Percentiles rank a stretch among this genome's conserved stretches.
Conservation (phyloP, 2,329 filamentous ascomycete genomes). For the Parascedosporium putredinis region DNA sequence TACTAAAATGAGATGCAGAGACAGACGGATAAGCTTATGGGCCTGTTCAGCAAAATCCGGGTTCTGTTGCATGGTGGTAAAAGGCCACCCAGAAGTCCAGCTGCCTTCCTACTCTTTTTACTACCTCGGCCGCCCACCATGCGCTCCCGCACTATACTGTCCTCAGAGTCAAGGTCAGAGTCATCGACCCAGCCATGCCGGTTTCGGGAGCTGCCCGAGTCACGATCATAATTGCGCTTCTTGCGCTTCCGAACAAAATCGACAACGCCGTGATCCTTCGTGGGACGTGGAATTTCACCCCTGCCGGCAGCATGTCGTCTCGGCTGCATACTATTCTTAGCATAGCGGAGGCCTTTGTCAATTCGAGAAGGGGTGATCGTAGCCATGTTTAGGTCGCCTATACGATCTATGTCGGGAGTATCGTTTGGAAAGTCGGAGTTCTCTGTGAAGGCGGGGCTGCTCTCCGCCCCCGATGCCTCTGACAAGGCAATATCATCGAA, state of each 20-base stretch:
- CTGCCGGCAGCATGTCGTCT: constrained; percentile 41
- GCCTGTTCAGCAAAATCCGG: constrained; percentile 49
- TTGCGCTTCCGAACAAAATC: constrained; percentile 45
- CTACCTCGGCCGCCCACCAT: constrained; percentile 12
- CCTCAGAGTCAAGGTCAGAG: constrained; percentile 41
- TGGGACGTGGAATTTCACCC: constrained; percentile 50
- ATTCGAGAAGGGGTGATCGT: constrained; percentile 36
- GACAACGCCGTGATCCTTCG: constrained; percentile 24
- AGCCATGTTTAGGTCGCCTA: constrained; percentile 30
- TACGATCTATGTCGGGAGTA: constrained; percentile 40
- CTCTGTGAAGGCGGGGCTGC: constrained; percentile 50
- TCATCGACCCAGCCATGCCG: constrained; percentile 22
- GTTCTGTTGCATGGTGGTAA: constrained; percentile 41
- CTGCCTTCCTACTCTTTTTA: constrained; percentile 16
- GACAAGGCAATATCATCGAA: constrained; percentile 43
- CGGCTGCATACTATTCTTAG: constrained; percentile 26
- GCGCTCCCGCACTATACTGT: constrained; percentile 15
- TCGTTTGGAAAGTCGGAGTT: constrained; percentile 41
- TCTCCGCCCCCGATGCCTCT: constrained; percentile 47
- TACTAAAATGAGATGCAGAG: constrained; percentile 55
- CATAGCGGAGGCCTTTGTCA: constrained; percentile 35
- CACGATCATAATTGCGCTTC: constrained; percentile 38
- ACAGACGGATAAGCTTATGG: constrained; percentile 47
- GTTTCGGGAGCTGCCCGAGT: constrained; percentile 39
- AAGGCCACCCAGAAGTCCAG: constrained; percentile 31